phyloP scores from a whole-genome alignment of 495 filamentous ascomycete genomes.

The Tuber borchii region DNA sequence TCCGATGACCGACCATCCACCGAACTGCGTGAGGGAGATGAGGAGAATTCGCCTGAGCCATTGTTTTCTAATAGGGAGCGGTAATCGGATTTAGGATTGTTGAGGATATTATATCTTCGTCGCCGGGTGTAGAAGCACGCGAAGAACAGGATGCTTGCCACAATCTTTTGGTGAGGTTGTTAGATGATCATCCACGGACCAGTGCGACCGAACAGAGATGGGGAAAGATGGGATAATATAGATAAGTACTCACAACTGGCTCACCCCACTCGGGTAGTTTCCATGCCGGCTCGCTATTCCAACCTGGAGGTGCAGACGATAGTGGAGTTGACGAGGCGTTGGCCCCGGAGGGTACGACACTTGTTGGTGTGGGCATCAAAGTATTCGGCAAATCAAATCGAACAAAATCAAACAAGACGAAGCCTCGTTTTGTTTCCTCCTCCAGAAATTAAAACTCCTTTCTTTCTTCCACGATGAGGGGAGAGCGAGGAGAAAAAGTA shows the following conservation, averaged over 20 bases:
- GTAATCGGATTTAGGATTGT: slow-evolving; percentile 37
- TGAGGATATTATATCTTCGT: slow-evolving; percentile 48
- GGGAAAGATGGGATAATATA: not conserved
- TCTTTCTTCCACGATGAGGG: not conserved
- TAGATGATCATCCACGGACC: not conserved
- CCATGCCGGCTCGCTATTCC: slow-evolving; percentile 48
- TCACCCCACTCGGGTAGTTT: slow-evolving; percentile 53
- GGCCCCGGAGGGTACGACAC: slow-evolving; percentile 2
- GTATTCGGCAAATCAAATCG: not conserved
- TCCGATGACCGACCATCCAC: not conserved
- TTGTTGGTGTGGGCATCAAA: slow-evolving; percentile 10
- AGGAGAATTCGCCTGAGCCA: slow-evolving; percentile 40
- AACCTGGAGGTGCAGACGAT: slow-evolving; percentile 33
- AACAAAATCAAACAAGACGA: not conserved
- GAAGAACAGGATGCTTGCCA: slow-evolving; percentile 53
- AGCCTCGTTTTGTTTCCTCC: not conserved
- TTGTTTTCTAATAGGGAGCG: slow-evolving; percentile 44
- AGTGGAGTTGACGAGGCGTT: slow-evolving; percentile 18
- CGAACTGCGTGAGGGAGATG: slow-evolving; percentile 40
- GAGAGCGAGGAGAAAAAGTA: not conserved
- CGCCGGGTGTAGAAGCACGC: slow-evolving; percentile 54
- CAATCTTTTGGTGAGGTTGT: slow-evolving; percentile 46
- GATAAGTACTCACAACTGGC: slow-evolving; percentile 49
- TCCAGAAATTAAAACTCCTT: not conserved
- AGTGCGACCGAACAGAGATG: not conserved